Conservation (phyloP, 192 early-diverging fungal species). For the Diversispora epigaea region DNA sequence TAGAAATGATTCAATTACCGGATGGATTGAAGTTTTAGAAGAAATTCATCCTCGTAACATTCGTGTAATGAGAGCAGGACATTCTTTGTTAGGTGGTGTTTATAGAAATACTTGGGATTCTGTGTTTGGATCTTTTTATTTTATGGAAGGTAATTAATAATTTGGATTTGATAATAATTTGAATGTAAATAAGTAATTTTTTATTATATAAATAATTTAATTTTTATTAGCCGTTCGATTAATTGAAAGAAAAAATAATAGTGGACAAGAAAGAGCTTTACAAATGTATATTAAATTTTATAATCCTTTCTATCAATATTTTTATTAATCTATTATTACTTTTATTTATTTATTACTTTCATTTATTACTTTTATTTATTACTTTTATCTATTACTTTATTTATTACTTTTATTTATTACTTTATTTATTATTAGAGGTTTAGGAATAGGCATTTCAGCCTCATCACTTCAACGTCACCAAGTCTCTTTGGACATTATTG, state of each 20-base stretch:
- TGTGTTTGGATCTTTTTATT: constrained; percentile 81
- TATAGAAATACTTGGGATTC: constrained; percentile 67
- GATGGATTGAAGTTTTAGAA: constrained; percentile 69
- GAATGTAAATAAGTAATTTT: background rate
- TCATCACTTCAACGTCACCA: constrained; percentile 59
- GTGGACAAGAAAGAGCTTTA: constrained; percentile 46
- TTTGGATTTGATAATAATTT: background rate
- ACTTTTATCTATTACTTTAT: background rate
- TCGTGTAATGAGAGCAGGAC: constrained; percentile 79
- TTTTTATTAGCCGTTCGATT: constrained; percentile 21
- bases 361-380: too few relatives aligned
- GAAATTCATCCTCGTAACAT: constrained; percentile 54
- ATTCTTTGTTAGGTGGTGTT: constrained; percentile 85
- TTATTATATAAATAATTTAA: background rate
- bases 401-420: background rate
- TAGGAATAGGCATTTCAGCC: constrained; percentile 80
- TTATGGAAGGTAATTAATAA: constrained; percentile 62
- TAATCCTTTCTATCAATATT: background rate
- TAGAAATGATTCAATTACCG: constrained; percentile 78
- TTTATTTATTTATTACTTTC: background rate
- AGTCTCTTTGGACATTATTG: constrained; percentile 75
- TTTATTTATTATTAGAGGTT: constrained; percentile 47
- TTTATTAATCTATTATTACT: background rate
- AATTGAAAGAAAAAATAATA: background rate
- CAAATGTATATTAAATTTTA: constrained; percentile 37